Conservation (phyloP, 352 stramenopile genomes). For the Globisporangium parvum region DNA sequence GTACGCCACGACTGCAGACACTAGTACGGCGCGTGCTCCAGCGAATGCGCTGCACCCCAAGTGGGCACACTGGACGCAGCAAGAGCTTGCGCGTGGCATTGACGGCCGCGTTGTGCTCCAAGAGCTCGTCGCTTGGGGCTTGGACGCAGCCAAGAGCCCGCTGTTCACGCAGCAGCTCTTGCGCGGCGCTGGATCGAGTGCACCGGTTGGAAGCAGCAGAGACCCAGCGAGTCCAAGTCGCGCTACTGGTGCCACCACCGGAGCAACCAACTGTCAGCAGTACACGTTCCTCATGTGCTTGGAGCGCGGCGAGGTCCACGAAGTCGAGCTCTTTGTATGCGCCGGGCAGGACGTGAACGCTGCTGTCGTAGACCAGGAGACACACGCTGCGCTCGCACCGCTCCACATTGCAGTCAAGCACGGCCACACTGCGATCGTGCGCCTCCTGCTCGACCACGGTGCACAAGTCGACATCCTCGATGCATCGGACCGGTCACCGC, state of each 20-base stretch:
- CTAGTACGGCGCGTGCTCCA: not conserved
- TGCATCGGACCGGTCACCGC: slow-evolving; percentile 43
- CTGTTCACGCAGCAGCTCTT: slow-evolving; percentile 47
- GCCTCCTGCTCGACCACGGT: slow-evolving; percentile 41
- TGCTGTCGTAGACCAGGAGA: slow-evolving; percentile 24
- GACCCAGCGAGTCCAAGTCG: not conserved
- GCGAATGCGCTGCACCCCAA: slow-evolving; percentile 36
- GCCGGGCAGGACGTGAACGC: slow-evolving; percentile 57
- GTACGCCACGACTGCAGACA: slow-evolving; percentile 21
- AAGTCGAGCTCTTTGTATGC: slow-evolving; percentile 63
- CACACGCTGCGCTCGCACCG: slow-evolving; percentile 31
- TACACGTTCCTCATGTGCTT: slow-evolving; percentile 50
- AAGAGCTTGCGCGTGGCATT: slow-evolving; percentile 55
- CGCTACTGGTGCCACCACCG: not conserved
- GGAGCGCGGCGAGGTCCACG: slow-evolving; percentile 28
- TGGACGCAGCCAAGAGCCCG: slow-evolving; percentile 42
- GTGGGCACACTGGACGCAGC: slow-evolving; percentile 64
- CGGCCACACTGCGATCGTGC: slow-evolving; percentile 31
- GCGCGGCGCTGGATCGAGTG: not conserved
- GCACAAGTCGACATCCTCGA: slow-evolving; percentile 41
- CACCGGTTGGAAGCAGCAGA: not conserved
- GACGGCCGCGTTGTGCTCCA: slow-evolving; percentile 46
- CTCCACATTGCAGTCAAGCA: slow-evolving; percentile 53
- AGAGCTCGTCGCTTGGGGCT: slow-evolving; percentile 45
- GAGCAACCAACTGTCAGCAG: slow-evolving; percentile 14